These are phyloP conservation scores for Pseudopithomyces maydicus DNA, from an alignment of 2,329 filamentous ascomycete genomes.

Conservation along the genomic window DNA sequence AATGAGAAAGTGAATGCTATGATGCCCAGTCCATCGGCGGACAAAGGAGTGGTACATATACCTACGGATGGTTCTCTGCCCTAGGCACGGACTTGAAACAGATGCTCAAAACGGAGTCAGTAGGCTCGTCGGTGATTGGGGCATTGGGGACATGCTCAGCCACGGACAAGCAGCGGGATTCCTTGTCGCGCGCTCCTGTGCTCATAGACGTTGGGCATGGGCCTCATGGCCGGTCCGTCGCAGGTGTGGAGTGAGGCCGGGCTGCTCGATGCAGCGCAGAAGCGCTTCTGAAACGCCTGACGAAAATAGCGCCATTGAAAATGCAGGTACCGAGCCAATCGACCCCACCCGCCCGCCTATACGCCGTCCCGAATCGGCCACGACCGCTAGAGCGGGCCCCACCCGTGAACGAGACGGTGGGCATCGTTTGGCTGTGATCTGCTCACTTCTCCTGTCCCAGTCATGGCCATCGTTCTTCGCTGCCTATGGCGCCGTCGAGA, in stretches of 20 bases:
- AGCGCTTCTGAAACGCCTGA: conserved; percentile 38
- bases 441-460: not conserved
- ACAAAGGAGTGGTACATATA: conserved; percentile 33
- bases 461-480: not conserved
- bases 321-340: conserved; percentile 31
- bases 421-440: not conserved
- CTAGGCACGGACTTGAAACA: conserved; percentile 31
- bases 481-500: not conserved
- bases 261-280: conserved; percentile 21
- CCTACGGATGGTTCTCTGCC: conserved; percentile 3
- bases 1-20: conserved; percentile 23
- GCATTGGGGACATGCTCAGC: conserved; percentile 29
- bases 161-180: conserved; percentile 24
- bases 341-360: not conserved
- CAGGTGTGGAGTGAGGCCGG: conserved; percentile 23
- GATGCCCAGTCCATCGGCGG: conserved; percentile 22
- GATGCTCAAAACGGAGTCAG: conserved; percentile 25
- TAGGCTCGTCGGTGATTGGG: conserved; percentile 20
- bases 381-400: not conserved
- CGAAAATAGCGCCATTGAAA: conserved; percentile 22
- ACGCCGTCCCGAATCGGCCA: not conserved
- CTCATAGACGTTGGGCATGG: conserved; percentile 21
- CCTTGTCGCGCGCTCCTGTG: conserved; percentile 39
- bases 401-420: not conserved
- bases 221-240: conserved; percentile 18